Percentiles rank a stretch among this genome's conserved stretches.
These are phyloP conservation scores for Lactarius indigo DNA, from an alignment of 768 basidiomycete species.

Conservation along the genomic window DNA sequence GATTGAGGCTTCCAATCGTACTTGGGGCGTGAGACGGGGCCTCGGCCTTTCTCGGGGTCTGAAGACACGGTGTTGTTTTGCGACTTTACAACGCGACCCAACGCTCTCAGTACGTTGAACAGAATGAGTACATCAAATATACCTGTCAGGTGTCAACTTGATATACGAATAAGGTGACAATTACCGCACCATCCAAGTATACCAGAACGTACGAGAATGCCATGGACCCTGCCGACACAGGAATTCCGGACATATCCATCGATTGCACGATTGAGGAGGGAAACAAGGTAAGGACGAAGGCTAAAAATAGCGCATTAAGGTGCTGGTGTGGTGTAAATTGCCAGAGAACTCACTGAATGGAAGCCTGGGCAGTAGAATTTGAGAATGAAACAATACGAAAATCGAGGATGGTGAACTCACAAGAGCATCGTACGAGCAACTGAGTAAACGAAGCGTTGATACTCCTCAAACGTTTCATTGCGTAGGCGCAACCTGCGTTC, in stretches of 20 bases:
- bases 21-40: neutral
- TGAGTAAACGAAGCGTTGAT: constrained; percentile 57
- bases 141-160: constrained; percentile 39
- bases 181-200: constrained; percentile 28
- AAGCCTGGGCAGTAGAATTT: constrained; percentile 41
- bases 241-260: constrained; percentile 45
- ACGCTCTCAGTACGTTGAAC: constrained; percentile 62
- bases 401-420: constrained; percentile 37
- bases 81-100: constrained; percentile 49
- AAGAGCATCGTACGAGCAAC: constrained; percentile 69
- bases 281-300: constrained; percentile 54
- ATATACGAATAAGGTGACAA: constrained; percentile 35
- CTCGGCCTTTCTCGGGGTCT: constrained; percentile 6
- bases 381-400: neutral
- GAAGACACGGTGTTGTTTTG: neutral
- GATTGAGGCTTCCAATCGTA: constrained; percentile 2
- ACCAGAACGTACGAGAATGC: constrained; percentile 44
- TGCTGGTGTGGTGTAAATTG: constrained; percentile 9
- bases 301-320: constrained; percentile 35
- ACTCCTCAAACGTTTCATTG: constrained; percentile 39
- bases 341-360: constrained; percentile 47
- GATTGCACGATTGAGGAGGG: constrained; percentile 56
- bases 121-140: constrained; percentile 62
- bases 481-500: constrained; percentile 41
- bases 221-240: constrained; percentile 43